Conservation (phyloP, 2,329 filamentous ascomycete species). For the Sporothrix mexicana region DNA sequence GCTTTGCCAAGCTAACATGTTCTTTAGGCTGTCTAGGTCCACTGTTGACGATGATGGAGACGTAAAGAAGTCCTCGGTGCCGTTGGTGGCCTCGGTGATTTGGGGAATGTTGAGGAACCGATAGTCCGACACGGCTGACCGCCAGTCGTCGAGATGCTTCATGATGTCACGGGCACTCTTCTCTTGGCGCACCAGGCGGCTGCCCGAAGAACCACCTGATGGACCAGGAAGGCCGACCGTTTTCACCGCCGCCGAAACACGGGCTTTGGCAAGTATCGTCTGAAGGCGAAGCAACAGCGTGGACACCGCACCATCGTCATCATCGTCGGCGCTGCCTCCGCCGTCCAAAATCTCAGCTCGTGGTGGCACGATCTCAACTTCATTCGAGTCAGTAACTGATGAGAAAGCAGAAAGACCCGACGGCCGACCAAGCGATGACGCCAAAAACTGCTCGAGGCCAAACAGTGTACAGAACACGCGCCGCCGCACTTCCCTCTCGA, state of each 20-base stretch:
- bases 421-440: slow-evolving; percentile 12
- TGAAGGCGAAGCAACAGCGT: background rate
- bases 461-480: slow-evolving; percentile 27
- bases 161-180: slow-evolving; percentile 12
- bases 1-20: slow-evolving; percentile 23
- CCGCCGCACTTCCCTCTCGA: slow-evolving; percentile 16
- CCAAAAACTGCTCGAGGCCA: slow-evolving; percentile 25
- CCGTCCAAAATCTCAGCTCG: slow-evolving; percentile 9
- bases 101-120: slow-evolving; percentile 11
- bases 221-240: background rate
- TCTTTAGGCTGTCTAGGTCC: slow-evolving; percentile 16
- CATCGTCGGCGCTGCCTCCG: slow-evolving; percentile 20
- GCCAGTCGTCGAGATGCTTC: slow-evolving; percentile 6
- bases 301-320: slow-evolving; percentile 22
- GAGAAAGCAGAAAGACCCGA: slow-evolving; percentile 4
- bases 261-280: background rate
- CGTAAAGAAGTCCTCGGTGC: background rate
- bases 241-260: slow-evolving; percentile 18
- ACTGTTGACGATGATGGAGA: background rate
- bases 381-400: background rate
- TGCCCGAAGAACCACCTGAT: background rate
- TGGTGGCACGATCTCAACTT: slow-evolving; percentile 18
- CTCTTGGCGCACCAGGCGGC: slow-evolving; percentile 5
- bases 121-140: background rate
- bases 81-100: slow-evolving; percentile 4